Base-by-base conservation (phyloP, 2,329 filamentous ascomycete species). In the Penicillium decumbens region DNA sequence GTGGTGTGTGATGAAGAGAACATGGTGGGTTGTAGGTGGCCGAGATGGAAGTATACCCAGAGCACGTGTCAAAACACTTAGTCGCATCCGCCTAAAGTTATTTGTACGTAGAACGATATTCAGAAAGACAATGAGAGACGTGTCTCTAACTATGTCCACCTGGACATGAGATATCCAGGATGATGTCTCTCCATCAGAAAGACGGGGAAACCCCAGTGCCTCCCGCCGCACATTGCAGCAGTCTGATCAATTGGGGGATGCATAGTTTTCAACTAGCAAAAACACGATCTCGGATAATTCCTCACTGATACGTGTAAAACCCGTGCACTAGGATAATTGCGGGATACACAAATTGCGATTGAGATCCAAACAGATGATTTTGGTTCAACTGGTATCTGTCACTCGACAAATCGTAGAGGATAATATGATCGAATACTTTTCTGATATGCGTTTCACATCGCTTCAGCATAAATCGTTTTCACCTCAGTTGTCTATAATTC, bases 221-320 rank as follows among this genome's bases (percentile, higher is more conserved):
- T 12, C 28, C 3, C 9, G 28, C 28, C 5, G n/a, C 8, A 35
- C 5, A 8, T 4, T 18, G 32, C 6, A 35, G 32, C 18, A 5
- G 7, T 28, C 8, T 28, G 27, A 28, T 28, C 4, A 23, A 23
- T 23, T 23, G 20, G 4, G 3, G 20, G 7, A 28, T 10, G 8
- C 27, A 8, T 3, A 28, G 85, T 87, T 88, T 87, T 87, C 85
- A 88, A 88, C 84, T 87, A 89, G 86, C 86, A 89, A 88, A 87
- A 88, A 88, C 80, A 80, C 81, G 80, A 81, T 82, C 84, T 89
- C 87, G 82, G 87, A 89, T 83, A 80, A 83, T 84, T 88, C 86
- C 83, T 89, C 86, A 89, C 83, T 85, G 84, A 81, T 82, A 84
- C 81, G 81, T 83, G 80, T 88, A 86, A 85, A 81, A 84, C 86